These are phyloP conservation scores for Paecilomyces dactylethromorphus DNA, from an alignment of 2,329 filamentous ascomycete genomes.

Conservation along the genomic window DNA sequence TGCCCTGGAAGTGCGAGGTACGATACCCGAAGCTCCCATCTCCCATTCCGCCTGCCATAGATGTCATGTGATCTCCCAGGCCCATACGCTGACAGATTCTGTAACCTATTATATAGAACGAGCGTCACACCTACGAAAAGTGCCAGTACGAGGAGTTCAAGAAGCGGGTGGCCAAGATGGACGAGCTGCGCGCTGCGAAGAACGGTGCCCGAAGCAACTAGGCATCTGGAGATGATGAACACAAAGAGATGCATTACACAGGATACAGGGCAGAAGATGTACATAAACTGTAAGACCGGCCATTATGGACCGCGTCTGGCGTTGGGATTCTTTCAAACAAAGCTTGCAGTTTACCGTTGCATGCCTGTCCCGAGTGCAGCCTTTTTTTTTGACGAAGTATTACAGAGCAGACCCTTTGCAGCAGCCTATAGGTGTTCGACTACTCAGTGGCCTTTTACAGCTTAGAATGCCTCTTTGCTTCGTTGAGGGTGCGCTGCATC, in stretches of 20 bases:
- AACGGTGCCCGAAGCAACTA: constrained; percentile 79
- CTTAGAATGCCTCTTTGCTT: neutral
- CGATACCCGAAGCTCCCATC: constrained; percentile 24
- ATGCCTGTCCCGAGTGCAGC: neutral
- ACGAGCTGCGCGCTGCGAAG: constrained; percentile 85
- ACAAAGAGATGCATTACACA: constrained; percentile 10
- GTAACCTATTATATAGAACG: constrained; percentile 55
- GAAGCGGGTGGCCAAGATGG: constrained; percentile 97
- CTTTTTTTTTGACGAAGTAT: neutral
- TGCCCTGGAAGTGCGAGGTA: constrained; percentile 98
- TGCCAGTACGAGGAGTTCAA: constrained; percentile 99
- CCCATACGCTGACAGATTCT: constrained; percentile 4
- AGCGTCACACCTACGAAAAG: constrained; percentile 97
- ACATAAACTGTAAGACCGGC: constrained; percentile 32
- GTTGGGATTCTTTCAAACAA: constrained; percentile 20
- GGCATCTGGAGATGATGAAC: neutral
- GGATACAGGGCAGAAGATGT: constrained; percentile 27
- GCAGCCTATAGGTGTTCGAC: neutral
- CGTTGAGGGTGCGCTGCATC: neutral
- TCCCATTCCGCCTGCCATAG: neutral
- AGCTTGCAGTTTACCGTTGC: neutral
- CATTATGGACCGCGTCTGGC: constrained; percentile 28
- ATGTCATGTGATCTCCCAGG: neutral
- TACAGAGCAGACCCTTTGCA: neutral
- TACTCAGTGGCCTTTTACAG: neutral